Conservation (phyloP, 2,329 filamentous ascomycete genomes). For the Nemania serpens region DNA sequence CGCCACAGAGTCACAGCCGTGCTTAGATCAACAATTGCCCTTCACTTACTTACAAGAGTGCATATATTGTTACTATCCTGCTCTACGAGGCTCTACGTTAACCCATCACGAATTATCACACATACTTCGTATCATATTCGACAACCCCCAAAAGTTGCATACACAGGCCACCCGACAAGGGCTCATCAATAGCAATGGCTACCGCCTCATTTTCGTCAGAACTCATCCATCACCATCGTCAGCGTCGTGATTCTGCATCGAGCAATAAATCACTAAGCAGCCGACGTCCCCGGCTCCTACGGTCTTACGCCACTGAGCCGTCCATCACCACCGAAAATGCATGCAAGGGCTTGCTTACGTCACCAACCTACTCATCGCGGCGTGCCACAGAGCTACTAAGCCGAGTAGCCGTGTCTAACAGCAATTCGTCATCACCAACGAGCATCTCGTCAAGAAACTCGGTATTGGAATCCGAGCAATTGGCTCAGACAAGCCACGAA, state of each 20-base stretch:
- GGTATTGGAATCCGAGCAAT: conserved; percentile 40
- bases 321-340: conserved; percentile 62
- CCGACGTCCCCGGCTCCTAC: conserved; percentile 58
- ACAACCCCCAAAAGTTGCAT: background rate
- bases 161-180: background rate
- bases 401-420: conserved; percentile 56
- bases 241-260: conserved; percentile 48
- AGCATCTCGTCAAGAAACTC: conserved; percentile 45
- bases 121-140: conserved; percentile 3
- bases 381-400: conserved; percentile 60
- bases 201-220: conserved; percentile 43
- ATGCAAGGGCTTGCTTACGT: conserved; percentile 55
- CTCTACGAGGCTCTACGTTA: background rate
- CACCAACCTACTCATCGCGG: conserved; percentile 49
- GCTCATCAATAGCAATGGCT: conserved; percentile 40
- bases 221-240: conserved; percentile 35
- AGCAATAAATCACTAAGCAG: conserved; percentile 43
- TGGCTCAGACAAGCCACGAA: conserved; percentile 32
- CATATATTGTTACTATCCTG: conserved; percentile 7
- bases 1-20: background rate
- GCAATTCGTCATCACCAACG: conserved; percentile 46
- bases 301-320: conserved; percentile 61
- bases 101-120: background rate
- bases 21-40: background rate
- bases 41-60: conserved; percentile 1